These are phyloP conservation scores for Zymoseptoria pseudotritici DNA, from an alignment of 2,329 filamentous ascomycete genomes.

Conservation along the genomic window DNA sequence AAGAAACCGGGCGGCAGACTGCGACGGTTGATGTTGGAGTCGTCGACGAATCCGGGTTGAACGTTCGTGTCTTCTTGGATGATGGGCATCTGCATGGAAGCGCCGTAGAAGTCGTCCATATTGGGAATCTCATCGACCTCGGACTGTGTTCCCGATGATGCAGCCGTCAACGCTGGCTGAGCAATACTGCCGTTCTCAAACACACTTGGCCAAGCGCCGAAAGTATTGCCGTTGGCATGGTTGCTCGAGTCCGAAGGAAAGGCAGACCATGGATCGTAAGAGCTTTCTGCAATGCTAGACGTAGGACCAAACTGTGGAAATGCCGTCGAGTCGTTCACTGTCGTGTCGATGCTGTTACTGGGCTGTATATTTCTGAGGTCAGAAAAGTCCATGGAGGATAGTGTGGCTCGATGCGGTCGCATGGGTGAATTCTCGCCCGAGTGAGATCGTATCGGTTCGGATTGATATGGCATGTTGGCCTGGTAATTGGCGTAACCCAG, in stretches of 20 bases:
- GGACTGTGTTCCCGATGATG: conserved; percentile 33
- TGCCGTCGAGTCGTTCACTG: conserved; percentile 15
- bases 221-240: conserved; percentile 26
- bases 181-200: conserved; percentile 18
- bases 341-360: conserved; percentile 20
- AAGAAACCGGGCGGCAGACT: conserved; percentile 29
- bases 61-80: conserved; percentile 22
- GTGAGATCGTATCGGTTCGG: conserved; percentile 21
- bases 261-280: conserved; percentile 26
- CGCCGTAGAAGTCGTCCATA: conserved; percentile 27
- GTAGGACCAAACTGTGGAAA: conserved; percentile 19
- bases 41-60: conserved; percentile 5
- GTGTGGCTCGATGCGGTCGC: conserved; percentile 4
- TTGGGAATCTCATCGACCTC: conserved; percentile 32
- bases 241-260: conserved; percentile 22
- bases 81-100: conserved; percentile 22
- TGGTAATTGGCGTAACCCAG: conserved; percentile 2
- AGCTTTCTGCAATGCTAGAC: conserved; percentile 21
- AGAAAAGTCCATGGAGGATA: conserved; percentile 22
- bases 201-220: conserved; percentile 26
- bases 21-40: conserved; percentile 20
- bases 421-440: conserved; percentile 28
- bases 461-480: neutral
- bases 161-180: conserved; percentile 32
- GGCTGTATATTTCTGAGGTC: conserved; percentile 17